phyloP scores from a whole-genome alignment of 2,329 filamentous ascomycete species.

The Truncatella angustata region DNA sequence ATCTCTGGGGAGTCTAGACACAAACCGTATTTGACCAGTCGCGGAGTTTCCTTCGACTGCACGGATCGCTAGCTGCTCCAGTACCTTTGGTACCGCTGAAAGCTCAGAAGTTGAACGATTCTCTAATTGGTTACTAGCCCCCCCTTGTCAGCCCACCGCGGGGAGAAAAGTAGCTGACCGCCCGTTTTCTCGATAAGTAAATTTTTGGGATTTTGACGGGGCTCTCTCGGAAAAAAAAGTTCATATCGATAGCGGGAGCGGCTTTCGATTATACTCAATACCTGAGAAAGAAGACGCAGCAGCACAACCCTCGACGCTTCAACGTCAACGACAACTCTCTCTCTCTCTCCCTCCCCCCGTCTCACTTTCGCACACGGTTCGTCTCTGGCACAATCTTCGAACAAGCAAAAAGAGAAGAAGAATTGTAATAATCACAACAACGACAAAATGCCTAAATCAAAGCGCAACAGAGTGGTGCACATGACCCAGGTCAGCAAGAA shows the following conservation, averaged over 20 bases:
- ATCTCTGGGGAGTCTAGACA: too few relatives aligned
- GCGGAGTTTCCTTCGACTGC: too few relatives aligned
- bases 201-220: neutral
- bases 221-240: constrained; percentile 7
- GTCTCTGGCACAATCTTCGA: neutral
- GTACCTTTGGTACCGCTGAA: too few relatives aligned
- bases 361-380: neutral
- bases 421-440: constrained; percentile 10
- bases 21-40: too few relatives aligned
- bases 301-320: neutral
- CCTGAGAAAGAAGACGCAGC: neutral
- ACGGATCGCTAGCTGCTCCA: too few relatives aligned
- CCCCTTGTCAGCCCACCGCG: neutral
- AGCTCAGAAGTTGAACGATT: too few relatives aligned
- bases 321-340: neutral
- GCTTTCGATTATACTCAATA: too few relatives aligned
- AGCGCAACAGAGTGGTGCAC: constrained; percentile 85
- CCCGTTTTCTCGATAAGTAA: neutral
- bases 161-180: constrained; percentile 2
- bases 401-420: too few relatives aligned
- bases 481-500: constrained; percentile 92
- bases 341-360: neutral
- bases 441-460: constrained; percentile 94
- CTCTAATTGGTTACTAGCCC: too few relatives aligned
- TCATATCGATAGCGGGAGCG: constrained; percentile 4